A percentile compares a stretch with the other conserved stretches of the same genome.
Conservation (phyloP, 1,284 basidiomycete species). For the Cryptococcus amylolentus region DNA sequence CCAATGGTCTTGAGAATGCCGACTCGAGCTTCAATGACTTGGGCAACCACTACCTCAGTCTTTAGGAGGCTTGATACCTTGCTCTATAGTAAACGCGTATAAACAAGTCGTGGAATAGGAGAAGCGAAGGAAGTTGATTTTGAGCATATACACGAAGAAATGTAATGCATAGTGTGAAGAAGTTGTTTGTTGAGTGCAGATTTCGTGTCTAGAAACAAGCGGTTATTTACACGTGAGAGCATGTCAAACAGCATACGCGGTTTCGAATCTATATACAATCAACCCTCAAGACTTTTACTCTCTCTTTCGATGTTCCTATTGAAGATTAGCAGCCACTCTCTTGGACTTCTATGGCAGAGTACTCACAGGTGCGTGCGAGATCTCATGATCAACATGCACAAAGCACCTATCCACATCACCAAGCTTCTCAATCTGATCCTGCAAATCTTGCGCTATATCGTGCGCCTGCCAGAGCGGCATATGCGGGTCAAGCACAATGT, state of each 20-base stretch:
- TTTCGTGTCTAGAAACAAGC: too few species aligned
- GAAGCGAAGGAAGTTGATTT: too few species aligned
- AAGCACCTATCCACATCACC: slow-evolving; percentile 89
- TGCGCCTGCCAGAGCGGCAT: slow-evolving; percentile 90
- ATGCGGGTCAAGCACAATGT: slow-evolving; percentile 85
- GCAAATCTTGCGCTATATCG: slow-evolving; percentile 84
- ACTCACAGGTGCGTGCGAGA: slow-evolving; percentile 60
- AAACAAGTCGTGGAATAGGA: too few species aligned
- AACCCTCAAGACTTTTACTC: slow-evolving; percentile 8
- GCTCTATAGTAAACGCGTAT: too few species aligned
- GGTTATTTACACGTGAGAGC: too few species aligned
- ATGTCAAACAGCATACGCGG: too few species aligned
- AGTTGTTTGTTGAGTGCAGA: too few species aligned
- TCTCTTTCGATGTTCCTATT: slow-evolving; percentile 38
- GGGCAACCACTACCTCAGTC: too few species aligned
- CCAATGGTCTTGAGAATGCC: slow-evolving; percentile 24
- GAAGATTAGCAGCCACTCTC: background rate
- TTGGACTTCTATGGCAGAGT: too few species aligned
- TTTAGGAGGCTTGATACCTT: too few species aligned
- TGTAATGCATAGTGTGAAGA: too few species aligned
- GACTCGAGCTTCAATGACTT: slow-evolving; percentile 12
- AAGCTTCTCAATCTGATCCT: slow-evolving; percentile 88
- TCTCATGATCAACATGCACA: slow-evolving; percentile 92
- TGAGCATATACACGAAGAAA: too few species aligned
- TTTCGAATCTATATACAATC: background rate